Conservation (phyloP, 441 rosid species). For the Hypseocharis bilobata region DNA sequence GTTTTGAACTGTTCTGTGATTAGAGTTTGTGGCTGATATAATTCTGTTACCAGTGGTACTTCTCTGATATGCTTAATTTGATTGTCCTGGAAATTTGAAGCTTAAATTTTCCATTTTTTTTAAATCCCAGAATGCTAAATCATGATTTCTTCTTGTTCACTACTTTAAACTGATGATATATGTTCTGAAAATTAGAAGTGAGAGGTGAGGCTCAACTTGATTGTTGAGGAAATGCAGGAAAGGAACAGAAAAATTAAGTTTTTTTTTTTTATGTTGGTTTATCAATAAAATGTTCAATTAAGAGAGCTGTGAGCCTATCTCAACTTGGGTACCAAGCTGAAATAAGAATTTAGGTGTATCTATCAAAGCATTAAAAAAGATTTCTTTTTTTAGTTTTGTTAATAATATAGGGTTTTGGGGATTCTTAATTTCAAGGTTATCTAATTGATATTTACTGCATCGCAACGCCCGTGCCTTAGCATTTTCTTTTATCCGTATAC, state of each 20-base stretch:
- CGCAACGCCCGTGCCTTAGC: neutral
- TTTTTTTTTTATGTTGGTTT: neutral
- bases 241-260: neutral
- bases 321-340: too few species aligned
- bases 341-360: neutral
- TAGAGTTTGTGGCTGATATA: too few species aligned
- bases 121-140: neutral
- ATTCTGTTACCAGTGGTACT: too few species aligned
- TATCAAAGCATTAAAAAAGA: neutral
- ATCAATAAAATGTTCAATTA: too few species aligned
- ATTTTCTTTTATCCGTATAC: neutral
- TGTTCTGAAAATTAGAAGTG: neutral
- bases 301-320: too few species aligned
- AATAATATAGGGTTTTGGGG: neutral
- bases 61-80: neutral
- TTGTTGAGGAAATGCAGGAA: constrained; percentile 1
- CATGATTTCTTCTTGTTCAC: neutral
- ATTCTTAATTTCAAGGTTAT: neutral
- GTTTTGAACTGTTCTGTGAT: too few species aligned
- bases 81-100: neutral
- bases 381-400: neutral
- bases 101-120: neutral
- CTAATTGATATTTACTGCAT: neutral
- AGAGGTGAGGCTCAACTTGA: neutral
- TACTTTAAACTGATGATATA: neutral